Evolutionary conservation across 768 basidiomycete species (phyloP).

Genomic region (Cubamyces sp.): DNA sequence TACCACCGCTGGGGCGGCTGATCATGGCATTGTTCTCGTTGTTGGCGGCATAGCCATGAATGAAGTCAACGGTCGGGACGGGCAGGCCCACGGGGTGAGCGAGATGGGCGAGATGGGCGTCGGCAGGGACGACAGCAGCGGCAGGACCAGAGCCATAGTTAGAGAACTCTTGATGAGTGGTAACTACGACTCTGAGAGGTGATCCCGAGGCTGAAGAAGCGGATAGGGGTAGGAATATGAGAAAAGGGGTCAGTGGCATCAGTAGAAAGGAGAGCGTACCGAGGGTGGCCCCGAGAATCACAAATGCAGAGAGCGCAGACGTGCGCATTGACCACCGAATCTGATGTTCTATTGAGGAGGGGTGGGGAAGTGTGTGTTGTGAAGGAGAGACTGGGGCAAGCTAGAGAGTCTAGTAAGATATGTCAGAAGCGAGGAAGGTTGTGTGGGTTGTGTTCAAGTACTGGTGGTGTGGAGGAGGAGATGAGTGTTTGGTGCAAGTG

Average conservation of each 20-base stretch:
- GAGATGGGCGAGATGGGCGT: slow-evolving; percentile 22
- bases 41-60: background rate
- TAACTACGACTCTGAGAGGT: slow-evolving; percentile 52
- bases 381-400: background rate
- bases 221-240: background rate
- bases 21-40: background rate
- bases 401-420: background rate
- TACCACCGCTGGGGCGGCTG: background rate
- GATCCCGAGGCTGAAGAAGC: slow-evolving; percentile 36
- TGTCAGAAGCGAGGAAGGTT: background rate
- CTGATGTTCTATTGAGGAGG: background rate
- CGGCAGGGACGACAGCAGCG: slow-evolving; percentile 31
- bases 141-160: slow-evolving; percentile 43
- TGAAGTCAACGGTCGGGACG: slow-evolving; percentile 6
- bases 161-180: slow-evolving; percentile 34
- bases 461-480: background rate
- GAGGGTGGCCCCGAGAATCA: slow-evolving; percentile 23
- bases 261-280: slow-evolving; percentile 17
- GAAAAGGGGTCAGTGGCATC: background rate
- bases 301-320: slow-evolving; percentile 20
- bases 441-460: too few relatives aligned
- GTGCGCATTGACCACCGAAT: slow-evolving; percentile 15
- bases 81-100: slow-evolving; percentile 13
- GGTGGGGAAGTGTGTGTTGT: background rate
- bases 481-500: background rate